Conservation (phyloP, 225 moss, liverwort and hornwort genomes). For the Lunularia cruciata region DNA sequence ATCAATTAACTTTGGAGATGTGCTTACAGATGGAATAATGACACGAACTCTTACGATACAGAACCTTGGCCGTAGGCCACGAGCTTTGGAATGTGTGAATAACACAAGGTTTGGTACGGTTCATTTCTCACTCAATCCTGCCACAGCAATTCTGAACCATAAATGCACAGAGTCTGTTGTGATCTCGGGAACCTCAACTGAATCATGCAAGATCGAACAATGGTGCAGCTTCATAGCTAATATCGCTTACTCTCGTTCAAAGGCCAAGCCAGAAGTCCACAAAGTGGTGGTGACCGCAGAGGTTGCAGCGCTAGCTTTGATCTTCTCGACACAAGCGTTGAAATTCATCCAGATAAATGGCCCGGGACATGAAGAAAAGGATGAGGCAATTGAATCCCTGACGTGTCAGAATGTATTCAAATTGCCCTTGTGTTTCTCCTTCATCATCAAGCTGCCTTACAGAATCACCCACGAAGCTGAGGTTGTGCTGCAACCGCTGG, state of each 20-base stretch:
- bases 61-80: constrained; percentile 60
- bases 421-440: constrained; percentile 42
- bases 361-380: constrained; percentile 47
- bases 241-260: constrained; percentile 40
- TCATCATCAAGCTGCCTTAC: constrained; percentile 67
- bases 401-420: constrained; percentile 73
- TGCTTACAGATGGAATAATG: constrained; percentile 53
- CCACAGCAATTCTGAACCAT: constrained; percentile 19
- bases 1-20: constrained; percentile 65
- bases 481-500: constrained; percentile 49
- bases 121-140: constrained; percentile 28
- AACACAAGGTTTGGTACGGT: constrained; percentile 28
- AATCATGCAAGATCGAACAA: constrained; percentile 35
- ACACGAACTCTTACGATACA: constrained; percentile 51
- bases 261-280: constrained; percentile 52
- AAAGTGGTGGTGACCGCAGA: constrained; percentile 57
- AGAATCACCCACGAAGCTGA: constrained; percentile 31
- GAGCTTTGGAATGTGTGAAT: constrained; percentile 44
- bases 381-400: constrained; percentile 40
- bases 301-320: constrained; percentile 57
- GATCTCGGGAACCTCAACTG: constrained; percentile 32
- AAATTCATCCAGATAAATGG: constrained; percentile 73
- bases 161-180: constrained; percentile 17
- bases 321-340: constrained; percentile 53
- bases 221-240: constrained; percentile 46